A percentile compares a stretch with the other conserved stretches of the same genome.
phyloP scores from a whole-genome alignment of 257 asterid species.

The Przewalskia tangutica region DNA sequence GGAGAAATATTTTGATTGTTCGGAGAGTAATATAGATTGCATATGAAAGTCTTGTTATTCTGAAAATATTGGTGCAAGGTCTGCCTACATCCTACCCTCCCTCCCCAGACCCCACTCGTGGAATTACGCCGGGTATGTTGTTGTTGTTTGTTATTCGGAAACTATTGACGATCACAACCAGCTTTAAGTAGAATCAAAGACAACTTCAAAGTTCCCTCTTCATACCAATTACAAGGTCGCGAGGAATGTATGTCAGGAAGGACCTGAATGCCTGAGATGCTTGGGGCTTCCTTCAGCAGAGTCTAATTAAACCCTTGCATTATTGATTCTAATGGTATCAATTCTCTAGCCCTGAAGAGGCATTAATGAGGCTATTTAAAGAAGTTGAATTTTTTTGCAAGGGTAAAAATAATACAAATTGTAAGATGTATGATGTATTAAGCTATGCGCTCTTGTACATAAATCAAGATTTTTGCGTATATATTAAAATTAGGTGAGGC shows the following conservation, averaged over 20 bases:
- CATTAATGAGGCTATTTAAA: too few relatives aligned
- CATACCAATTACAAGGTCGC: background rate
- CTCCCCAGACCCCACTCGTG: too few relatives aligned
- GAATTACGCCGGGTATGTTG: too few relatives aligned
- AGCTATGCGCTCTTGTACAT: too few relatives aligned
- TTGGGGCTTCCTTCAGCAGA: background rate
- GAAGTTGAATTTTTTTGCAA: too few relatives aligned
- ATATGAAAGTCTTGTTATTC: background rate
- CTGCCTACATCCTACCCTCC: too few relatives aligned
- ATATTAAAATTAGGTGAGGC: too few relatives aligned
- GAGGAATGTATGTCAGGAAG: background rate
- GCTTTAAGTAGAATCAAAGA: background rate
- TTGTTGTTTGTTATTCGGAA: background rate
- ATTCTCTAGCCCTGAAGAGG: too few relatives aligned
- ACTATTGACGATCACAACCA: background rate
- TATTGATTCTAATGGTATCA: background rate
- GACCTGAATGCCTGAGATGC: background rate
- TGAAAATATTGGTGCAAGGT: background rate
- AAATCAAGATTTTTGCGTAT: too few relatives aligned
- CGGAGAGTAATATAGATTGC: background rate
- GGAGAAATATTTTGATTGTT: background rate
- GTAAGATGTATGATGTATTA: too few relatives aligned
- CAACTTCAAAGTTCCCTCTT: background rate
- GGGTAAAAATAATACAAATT: too few relatives aligned
- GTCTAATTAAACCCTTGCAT: background rate